phyloP scores from a whole-genome alignment of 1,284 basidiomycete genomes.

The Vanrija pseudolonga region DNA sequence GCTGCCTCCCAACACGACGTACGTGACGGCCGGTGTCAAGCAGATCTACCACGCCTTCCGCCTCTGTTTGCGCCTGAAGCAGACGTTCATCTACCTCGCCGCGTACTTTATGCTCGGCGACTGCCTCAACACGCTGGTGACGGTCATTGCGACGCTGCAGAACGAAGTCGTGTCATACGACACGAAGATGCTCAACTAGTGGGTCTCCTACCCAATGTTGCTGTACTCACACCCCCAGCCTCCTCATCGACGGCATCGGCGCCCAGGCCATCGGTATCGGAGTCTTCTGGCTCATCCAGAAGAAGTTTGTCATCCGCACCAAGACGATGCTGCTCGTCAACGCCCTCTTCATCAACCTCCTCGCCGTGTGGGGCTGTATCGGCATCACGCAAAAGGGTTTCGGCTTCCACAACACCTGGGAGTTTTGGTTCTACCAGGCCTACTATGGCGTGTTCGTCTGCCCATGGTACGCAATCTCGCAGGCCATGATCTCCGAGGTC shows the following conservation, averaged over 20 bases:
- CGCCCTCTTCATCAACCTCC: constrained; percentile 39
- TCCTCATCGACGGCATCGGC: constrained; percentile 71
- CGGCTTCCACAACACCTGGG: constrained; percentile 25
- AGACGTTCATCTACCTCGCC: constrained; percentile 52
- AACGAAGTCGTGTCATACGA: constrained; percentile 58
- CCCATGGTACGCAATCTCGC: constrained; percentile 38
- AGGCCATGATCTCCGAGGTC: constrained; percentile 51
- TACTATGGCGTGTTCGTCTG: constrained; percentile 58
- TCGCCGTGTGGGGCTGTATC: constrained; percentile 42
- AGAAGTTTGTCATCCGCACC: constrained; percentile 64
- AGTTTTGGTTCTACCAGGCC: constrained; percentile 56
- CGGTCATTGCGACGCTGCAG: constrained; percentile 73
- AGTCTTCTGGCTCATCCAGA: constrained; percentile 73
- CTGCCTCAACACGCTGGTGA: constrained; percentile 58
- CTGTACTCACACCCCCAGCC: constrained; percentile 10
- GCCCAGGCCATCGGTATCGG: constrained; percentile 60
- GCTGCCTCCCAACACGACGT: constrained; percentile 16
- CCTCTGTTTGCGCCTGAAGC: constrained; percentile 66
- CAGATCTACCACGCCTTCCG: constrained; percentile 65
- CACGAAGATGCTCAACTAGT: constrained; percentile 40
- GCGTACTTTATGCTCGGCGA: constrained; percentile 56
- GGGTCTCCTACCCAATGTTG: too few relatives aligned
- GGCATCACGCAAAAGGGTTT: constrained; percentile 18
- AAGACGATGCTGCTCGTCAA: constrained; percentile 56
- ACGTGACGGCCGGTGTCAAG: constrained; percentile 26